These are phyloP conservation scores for Psilocybe cyanescens DNA, from an alignment of 768 basidiomycete genomes.

Conservation along the genomic window DNA sequence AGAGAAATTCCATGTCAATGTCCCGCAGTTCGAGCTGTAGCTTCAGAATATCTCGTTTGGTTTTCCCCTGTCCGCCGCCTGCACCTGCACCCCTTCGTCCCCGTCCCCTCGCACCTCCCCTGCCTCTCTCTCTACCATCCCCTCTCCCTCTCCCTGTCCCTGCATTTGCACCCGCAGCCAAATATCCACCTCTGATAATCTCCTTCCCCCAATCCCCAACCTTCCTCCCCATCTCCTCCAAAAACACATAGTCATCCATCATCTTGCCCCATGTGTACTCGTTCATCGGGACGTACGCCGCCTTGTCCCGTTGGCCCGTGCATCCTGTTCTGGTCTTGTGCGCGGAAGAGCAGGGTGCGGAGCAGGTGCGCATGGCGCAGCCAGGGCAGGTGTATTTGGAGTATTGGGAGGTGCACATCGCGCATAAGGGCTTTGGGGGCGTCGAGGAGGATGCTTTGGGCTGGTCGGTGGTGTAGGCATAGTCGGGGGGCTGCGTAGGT, in stretches of 20 bases:
- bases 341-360: constrained; percentile 63
- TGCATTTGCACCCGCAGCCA: constrained; percentile 29
- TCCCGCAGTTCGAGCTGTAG: constrained; percentile 68
- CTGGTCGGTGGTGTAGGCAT: constrained; percentile 5
- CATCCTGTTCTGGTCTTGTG: constrained; percentile 71
- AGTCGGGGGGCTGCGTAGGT: neutral
- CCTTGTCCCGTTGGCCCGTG: constrained; percentile 75
- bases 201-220: constrained; percentile 76
- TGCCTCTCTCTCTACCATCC: constrained; percentile 33
- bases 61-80: constrained; percentile 33
- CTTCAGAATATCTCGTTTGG: constrained; percentile 71
- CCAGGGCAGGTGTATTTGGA: constrained; percentile 83
- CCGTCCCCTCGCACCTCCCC: constrained; percentile 16
- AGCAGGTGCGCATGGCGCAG: constrained; percentile 75
- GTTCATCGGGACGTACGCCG: constrained; percentile 79
- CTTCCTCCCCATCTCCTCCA: constrained; percentile 82
- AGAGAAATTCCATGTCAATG: constrained; percentile 77
- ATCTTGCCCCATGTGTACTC: constrained; percentile 83
- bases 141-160: constrained; percentile 28
- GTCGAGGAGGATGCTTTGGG: constrained; percentile 22
- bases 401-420: constrained; percentile 46
- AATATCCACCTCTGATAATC: constrained; percentile 66
- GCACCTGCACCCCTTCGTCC: constrained; percentile 30
- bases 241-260: constrained; percentile 87
- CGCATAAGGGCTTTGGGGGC: constrained; percentile 40